Evolutionary conservation across 2,329 filamentous ascomycete genomes (phyloP), one percentile per base, ranked within the genome.

Genomic region (Cladosporium sphaerospermum): DNA sequence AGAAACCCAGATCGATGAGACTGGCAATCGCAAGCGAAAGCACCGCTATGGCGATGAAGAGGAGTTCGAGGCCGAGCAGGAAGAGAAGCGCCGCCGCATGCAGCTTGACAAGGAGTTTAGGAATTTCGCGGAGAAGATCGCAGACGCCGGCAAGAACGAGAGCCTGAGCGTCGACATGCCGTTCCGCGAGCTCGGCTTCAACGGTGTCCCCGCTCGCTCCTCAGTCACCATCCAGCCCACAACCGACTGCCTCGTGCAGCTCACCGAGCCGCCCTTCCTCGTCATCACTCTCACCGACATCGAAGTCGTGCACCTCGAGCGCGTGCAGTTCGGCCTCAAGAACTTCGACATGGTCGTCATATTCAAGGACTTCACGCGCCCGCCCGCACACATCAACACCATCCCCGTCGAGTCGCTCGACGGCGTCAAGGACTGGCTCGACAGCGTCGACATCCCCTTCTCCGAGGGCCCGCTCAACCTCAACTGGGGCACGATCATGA

Each of bases 401-500:
- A 97, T 99, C 58, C 95, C 93, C 0, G 89, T 99, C 19, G 93
- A 99, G 67, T 89, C 86, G 2, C 79, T 99, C 3, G 93, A 99
- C 62, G 85, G 89, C 51, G 92, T 99, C 61, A 97, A 97, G 72
- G 95, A 99, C 67, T 99, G 93, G 85, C 81, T 99, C 9, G 92
- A 99, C 71, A 91, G 86, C 1, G 91, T 93, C 45, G 92, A 99
- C 66, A 95, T 99, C 66, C 85, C 93, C 14, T 97, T 85, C 75
- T 88, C 84, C 10, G 95, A 99, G 71, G 93, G 93, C 54, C 93
- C 92, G 1, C 83, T 99, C 61, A 99, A 99, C 75, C 79, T 99
- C 54, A 97, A 97, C 78, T 99, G 93, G 93, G 87, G 88, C 9
- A 96, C 91, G 13, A 99, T 99, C 67, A 99, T 99, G 90, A 99